Evolutionary conservation across 257 asterid genomes (phyloP).

Genomic region (Striga asiatica): DNA sequence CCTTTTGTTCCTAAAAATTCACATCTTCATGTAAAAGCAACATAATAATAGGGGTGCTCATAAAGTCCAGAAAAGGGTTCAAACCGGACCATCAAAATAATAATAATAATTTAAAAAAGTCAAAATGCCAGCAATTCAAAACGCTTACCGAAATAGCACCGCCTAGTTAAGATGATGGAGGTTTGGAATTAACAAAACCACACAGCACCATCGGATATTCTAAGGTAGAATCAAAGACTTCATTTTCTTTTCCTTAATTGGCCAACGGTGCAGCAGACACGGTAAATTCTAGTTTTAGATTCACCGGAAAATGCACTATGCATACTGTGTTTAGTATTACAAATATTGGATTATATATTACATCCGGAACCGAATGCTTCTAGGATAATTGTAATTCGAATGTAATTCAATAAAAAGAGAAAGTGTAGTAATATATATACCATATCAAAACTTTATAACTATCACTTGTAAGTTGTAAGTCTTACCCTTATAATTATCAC

Average conservation of each 20-base stretch:
- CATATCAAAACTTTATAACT: too few relatives aligned
- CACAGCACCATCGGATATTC: neutral
- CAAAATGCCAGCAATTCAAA: neutral
- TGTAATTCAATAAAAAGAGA: too few relatives aligned
- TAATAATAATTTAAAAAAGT: neutral
- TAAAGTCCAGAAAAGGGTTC: neutral
- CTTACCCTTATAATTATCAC: too few relatives aligned
- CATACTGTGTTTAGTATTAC: too few relatives aligned
- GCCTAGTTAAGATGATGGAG: neutral
- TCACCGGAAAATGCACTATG: too few relatives aligned
- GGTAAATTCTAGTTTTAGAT: neutral
- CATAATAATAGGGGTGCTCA: neutral
- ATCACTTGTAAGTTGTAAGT: too few relatives aligned
- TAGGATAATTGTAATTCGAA: too few relatives aligned
- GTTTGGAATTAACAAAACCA: neutral
- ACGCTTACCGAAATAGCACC: neutral
- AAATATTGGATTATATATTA: too few relatives aligned
- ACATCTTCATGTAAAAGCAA: neutral
- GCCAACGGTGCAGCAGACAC: neutral
- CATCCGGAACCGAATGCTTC: too few relatives aligned
- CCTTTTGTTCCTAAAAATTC: conserved; percentile 7
- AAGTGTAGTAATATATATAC: too few relatives aligned
- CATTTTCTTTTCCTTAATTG: neutral
- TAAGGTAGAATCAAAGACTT: neutral
- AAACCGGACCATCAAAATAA: neutral